Conservation (phyloP, 2,329 filamentous ascomycete species). For the Aureobasidium mangrovei region DNA sequence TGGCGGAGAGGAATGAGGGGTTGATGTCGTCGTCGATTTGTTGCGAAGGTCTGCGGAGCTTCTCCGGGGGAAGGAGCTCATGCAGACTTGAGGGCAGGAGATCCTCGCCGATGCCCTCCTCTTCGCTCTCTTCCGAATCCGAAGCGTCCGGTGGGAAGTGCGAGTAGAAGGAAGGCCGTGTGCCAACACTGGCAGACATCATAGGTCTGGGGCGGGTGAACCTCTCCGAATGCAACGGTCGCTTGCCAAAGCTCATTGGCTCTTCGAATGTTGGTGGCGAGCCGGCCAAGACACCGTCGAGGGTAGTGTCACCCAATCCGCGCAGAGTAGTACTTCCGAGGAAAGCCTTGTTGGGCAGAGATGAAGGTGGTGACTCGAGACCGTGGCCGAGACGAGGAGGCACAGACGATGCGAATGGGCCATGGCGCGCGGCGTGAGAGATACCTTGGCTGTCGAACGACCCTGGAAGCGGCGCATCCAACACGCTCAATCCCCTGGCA, state of each 20-base stretch:
- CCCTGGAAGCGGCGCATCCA: conserved; percentile 85
- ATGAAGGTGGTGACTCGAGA: conserved; percentile 71
- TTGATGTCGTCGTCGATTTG: conserved; percentile 43
- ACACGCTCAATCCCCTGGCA: conserved; percentile 63
- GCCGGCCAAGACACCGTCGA: conserved; percentile 31
- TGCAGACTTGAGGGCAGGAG: conserved; percentile 66
- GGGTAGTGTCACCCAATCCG: conserved; percentile 47
- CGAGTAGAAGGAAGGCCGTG: conserved; percentile 24
- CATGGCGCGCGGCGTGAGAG: conserved; percentile 81
- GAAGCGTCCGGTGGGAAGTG: conserved; percentile 33
- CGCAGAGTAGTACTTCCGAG: conserved; percentile 37
- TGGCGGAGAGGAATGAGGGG: conserved; percentile 26
- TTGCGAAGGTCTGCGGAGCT: conserved; percentile 50
- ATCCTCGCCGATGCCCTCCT: conserved; percentile 84
- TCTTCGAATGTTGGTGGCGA: conserved; percentile 57
- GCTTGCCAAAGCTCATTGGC: conserved; percentile 57
- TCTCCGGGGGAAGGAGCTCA: conserved; percentile 54
- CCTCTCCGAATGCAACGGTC: conserved; percentile 57
- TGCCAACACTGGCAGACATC: conserved; percentile 52
- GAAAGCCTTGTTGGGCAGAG: conserved; percentile 42
- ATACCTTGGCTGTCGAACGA: conserved; percentile 96
- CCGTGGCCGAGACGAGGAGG: conserved; percentile 89
- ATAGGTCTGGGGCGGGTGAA: conserved; percentile 46
- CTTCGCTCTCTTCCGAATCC: conserved; percentile 48
- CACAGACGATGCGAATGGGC: conserved; percentile 83